Evolutionary conservation across 305 asterid species (phyloP).

Genomic region (Rubia balearica): DNA sequence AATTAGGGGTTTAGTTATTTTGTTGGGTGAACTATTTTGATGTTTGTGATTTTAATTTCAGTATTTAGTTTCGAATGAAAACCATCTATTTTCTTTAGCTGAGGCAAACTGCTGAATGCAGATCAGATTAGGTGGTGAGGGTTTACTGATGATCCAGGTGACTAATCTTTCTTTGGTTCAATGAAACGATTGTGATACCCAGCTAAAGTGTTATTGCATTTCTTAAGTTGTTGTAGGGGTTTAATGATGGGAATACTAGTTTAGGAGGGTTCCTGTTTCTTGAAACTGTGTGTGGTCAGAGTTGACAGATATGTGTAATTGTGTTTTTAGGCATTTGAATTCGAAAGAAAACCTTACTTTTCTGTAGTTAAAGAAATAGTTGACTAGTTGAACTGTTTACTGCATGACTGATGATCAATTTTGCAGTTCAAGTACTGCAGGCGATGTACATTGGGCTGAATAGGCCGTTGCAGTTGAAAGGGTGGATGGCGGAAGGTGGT

Average conservation of each 20-base stretch:
- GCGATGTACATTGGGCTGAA: constrained; percentile 56
- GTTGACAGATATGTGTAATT: not conserved
- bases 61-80: too few relatives aligned
- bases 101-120: too few relatives aligned
- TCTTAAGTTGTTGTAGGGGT: not conserved
- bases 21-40: not conserved
- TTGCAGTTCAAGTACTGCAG: constrained; percentile 70
- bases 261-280: not conserved
- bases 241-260: not conserved
- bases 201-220: not conserved
- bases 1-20: not conserved
- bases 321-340: not conserved
- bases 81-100: too few relatives aligned
- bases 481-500: constrained; percentile 65
- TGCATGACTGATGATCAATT: not conserved
- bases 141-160: constrained; percentile 48
- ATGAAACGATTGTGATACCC: not conserved
- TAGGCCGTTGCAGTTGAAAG: constrained; percentile 48
- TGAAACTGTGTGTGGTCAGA: not conserved
- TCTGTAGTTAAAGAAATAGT: not conserved
- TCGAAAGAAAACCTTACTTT: not conserved
- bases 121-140: too few relatives aligned
- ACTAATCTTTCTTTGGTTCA: not conserved
- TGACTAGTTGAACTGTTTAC: not conserved
- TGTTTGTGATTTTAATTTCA: not conserved